Evolutionary conservation across 139 green algal species (phyloP), one percentile per base, ranked within the genome.

Genomic region (Microglena sp.): DNA sequence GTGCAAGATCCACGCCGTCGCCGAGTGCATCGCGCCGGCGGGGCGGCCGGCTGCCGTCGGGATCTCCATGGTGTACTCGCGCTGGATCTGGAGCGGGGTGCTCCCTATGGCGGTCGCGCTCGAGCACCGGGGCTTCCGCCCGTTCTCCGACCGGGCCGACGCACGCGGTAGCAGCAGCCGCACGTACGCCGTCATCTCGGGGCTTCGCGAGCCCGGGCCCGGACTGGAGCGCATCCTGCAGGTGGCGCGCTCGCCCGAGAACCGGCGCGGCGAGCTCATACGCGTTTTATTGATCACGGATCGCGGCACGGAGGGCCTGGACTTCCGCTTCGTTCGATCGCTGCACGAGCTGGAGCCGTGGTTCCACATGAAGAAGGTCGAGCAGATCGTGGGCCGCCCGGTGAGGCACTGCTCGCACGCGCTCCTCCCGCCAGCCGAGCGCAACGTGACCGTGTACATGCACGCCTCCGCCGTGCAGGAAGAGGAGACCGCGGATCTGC

Each of bases 301-400:
- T 36, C 11, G 3, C 29, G 66, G 54, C 27, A 28, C 55, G 30
- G 55, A 72, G 66, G 66, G 66, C 34, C 27, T 72, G 35, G 56
- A 65, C 55, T 32, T 72, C 34, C 43, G 43, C 28, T 33, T 1
- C 26, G 56, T 66, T 27, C 66, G 66, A 26, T 28, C 60, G 55
- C 40, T 72, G 66, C 66, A 72, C 66, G 24, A 66, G 21, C 24
- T 66, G 55, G 66, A 72, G 30, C 66, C 66, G 15, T 72, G 66
- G 66, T 72, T 32, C 55, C 35, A 72, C 66, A 24, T 55, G 4
- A 66, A 58, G 40, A 58, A 58, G 33, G 28, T 66, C 26, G 35
- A 66, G 22, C 66, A 72, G 66, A 30, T 72, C 28, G 31, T 72
- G 7, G 66, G 66, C 1, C 66, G 66, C 35, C 56, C 8, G 21